Conservation (phyloP, 371 early-diverging fungal species). For the Funneliformis caledonium region DNA sequence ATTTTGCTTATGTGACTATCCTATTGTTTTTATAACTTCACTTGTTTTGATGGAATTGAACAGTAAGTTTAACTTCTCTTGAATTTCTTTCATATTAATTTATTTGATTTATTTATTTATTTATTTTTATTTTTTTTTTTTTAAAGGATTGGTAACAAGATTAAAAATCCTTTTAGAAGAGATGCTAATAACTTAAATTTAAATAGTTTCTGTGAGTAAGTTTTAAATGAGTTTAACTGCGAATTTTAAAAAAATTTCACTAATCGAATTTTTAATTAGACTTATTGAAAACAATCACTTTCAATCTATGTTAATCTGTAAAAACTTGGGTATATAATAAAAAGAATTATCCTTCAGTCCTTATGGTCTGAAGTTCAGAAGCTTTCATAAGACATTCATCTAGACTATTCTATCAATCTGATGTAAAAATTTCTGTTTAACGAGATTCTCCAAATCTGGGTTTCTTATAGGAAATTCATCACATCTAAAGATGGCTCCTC, state of each 20-base stretch:
- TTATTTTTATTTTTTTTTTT: not conserved
- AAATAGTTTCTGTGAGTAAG: conserved; percentile 47
- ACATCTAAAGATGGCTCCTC: no score
- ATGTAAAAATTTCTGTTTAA: not conserved
- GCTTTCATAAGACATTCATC: not conserved
- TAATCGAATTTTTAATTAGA: not conserved
- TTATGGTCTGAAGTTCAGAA: not conserved
- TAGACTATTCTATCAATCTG: not conserved
- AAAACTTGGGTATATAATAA: conserved; percentile 26
- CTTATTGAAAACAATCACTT: not conserved
- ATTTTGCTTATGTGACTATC: conserved; percentile 61
- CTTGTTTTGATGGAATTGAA: conserved; percentile 75
- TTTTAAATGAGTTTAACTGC: not conserved
- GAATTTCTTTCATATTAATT: not conserved
- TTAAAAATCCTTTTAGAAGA: conserved; percentile 73
- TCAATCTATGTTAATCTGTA: not conserved
- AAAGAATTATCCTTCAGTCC: conserved; percentile 27
- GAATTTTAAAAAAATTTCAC: not conserved
- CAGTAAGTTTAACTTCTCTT: not conserved
- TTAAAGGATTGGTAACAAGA: conserved; percentile 56
- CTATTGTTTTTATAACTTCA: conserved; percentile 62
- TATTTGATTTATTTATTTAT: not conserved
- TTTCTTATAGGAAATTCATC: conserved; percentile 97
- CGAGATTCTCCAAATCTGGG: conserved; percentile 57
- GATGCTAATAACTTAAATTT: conserved; percentile 52